phyloP scores from a whole-genome alignment of 495 filamentous ascomycete species.

The Penicillium nucicola region DNA sequence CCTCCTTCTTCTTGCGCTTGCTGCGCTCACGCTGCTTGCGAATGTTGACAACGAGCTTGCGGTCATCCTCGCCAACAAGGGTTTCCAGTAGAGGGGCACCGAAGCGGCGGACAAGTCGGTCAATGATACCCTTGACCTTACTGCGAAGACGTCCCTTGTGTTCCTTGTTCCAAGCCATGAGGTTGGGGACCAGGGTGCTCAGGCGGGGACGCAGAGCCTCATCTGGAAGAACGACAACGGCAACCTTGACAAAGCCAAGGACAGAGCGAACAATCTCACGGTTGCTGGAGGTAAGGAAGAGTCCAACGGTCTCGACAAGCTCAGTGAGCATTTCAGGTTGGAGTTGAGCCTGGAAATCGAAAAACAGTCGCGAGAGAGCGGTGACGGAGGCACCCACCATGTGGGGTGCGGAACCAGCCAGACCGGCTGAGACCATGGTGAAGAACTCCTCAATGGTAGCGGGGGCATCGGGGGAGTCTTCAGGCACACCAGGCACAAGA shows the following conservation, averaged over 20 bases:
- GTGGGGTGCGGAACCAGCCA: conserved; percentile 86
- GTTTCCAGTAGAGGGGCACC: conserved; percentile 74
- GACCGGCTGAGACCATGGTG: conserved; percentile 95
- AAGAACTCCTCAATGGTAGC: conserved; percentile 92
- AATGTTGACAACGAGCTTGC: conserved; percentile 88
- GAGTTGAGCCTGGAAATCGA: conserved; percentile 68
- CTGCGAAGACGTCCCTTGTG: conserved; percentile 93
- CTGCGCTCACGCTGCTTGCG: conserved; percentile 84
- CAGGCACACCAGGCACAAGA: conserved; percentile 79
- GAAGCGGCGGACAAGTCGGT: conserved; percentile 88
- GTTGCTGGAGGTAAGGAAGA: conserved; percentile 93
- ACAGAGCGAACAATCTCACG: conserved; percentile 92
- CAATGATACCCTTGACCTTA: conserved; percentile 96
- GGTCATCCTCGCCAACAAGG: conserved; percentile 72
- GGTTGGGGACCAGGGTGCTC: conserved; percentile 71
- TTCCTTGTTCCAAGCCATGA: conserved; percentile 95
- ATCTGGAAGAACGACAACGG: conserved; percentile 76
- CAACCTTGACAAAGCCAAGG: conserved; percentile 95
- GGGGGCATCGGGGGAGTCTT: conserved; percentile 68
- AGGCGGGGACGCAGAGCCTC: conserved; percentile 73
- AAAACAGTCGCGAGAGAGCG: conserved; percentile 84
- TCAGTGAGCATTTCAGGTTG: conserved; percentile 64
- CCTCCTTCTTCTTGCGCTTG: conserved; percentile 80
- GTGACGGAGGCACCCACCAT: conserved; percentile 95
- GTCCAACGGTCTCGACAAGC: conserved; percentile 85